Evolutionary conservation across 208 protist genomes (phyloP), one percentile per base, ranked within the genome.

Genomic region (Trypanosoma caninum): DNA sequence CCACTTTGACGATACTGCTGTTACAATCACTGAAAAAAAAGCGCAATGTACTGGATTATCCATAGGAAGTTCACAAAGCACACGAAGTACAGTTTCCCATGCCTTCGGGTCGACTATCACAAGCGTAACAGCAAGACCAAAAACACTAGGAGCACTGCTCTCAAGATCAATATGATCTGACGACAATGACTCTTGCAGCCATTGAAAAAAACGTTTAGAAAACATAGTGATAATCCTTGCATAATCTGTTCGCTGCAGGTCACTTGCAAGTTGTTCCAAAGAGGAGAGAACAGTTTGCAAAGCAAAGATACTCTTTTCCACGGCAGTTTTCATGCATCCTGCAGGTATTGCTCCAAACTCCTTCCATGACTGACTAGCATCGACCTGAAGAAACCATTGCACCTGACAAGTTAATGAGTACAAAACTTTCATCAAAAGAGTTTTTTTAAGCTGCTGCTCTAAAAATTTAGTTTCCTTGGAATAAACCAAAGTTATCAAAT

Each of bases 291-390:
- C 57, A 31, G 65, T 65, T 55, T 65, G 50, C 33, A 72, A 46
- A 33, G 65, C 65, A 20, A 65, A 8, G 42, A 72, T 50, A 54
- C 50, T 52, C 16, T 65, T 72, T 30, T 64, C 65, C 65, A 72
- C 59, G 1, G n/a, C 35, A 40, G 23, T 25, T 37, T 20, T 20
- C 22, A 64, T 40, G 18, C 23, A 35, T 14, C 25, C 27, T 4
- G 34, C 44, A 2, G 20, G 37, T 30, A 23, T 42, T 3, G n/a
- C 4, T 52, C 34, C 13, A 41, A 50, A 40, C 22, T 51, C 9
- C 1, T 3, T 59, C 14, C 38, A 22, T 20, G n/a, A 9, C 13
- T 28, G 30, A 34, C 28, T 58, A 11, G 37, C 13, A 33, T 55
- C n/a, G 46, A 16, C 37, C 14, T 52, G 4, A 25, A 72, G 7